phyloP scores from a whole-genome alignment of 2,329 filamentous ascomycete genomes.

The Pseudogymnoascus sp. region DNA sequence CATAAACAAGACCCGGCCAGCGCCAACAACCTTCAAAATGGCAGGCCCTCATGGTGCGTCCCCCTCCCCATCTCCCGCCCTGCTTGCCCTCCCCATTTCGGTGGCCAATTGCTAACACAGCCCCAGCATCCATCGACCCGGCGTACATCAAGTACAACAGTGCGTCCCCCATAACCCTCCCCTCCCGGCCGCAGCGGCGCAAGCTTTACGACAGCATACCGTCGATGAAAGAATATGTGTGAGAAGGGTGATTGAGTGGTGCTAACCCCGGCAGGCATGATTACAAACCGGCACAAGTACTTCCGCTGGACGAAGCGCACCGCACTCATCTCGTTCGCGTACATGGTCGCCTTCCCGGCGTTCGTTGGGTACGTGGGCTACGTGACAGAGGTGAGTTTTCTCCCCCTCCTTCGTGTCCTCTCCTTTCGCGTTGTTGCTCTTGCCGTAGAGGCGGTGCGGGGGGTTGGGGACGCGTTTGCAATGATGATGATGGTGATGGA shows the following conservation, averaged over 20 bases:
- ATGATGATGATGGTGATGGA: background rate
- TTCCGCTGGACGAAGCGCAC: conserved; percentile 89
- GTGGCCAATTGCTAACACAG: conserved; percentile 7
- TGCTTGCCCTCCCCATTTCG: background rate
- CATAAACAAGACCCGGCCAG: conserved; percentile 8
- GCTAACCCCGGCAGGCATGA: conserved; percentile 55
- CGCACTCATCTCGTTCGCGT: conserved; percentile 70
- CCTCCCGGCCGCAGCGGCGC: background rate
- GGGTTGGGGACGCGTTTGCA: background rate
- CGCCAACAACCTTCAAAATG: conserved; percentile 31
- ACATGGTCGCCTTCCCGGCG: conserved; percentile 63
- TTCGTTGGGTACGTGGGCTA: conserved; percentile 66
- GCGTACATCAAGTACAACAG: conserved; percentile 46
- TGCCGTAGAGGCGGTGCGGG: background rate
- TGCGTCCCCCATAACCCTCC: conserved; percentile 26
- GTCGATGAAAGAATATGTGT: conserved; percentile 6
- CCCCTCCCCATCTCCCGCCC: background rate
- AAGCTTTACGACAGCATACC: background rate
- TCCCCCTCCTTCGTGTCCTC: background rate
- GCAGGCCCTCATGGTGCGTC: conserved; percentile 40
- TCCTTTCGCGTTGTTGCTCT: background rate
- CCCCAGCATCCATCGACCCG: conserved; percentile 36
- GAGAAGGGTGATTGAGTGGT: conserved; percentile 9
- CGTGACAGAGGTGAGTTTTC: conserved; percentile 69
- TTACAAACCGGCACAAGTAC: conserved; percentile 78